These are phyloP conservation scores for Phytophthora pistaciae DNA, from an alignment of 352 stramenopile genomes.

Conservation along the genomic window DNA sequence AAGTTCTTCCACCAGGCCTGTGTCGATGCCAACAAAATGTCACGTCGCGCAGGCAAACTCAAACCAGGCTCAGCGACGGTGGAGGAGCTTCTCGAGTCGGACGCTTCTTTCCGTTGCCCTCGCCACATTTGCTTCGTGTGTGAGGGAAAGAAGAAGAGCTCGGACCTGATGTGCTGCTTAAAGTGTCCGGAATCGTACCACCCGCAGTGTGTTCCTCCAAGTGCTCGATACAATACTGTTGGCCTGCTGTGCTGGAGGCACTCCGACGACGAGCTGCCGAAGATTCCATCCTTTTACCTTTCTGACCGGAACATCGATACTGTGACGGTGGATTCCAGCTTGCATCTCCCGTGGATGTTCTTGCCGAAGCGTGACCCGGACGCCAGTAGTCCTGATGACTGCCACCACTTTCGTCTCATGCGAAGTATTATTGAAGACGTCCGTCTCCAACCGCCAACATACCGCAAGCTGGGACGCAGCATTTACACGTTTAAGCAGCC, in stretches of 20 bases:
- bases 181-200: slow-evolving; percentile 95
- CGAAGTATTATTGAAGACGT: slow-evolving; percentile 77
- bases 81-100: slow-evolving; percentile 68
- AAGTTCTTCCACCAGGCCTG: slow-evolving; percentile 91
- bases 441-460: slow-evolving; percentile 78
- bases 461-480: slow-evolving; percentile 77
- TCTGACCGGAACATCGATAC: slow-evolving; percentile 67
- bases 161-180: slow-evolving; percentile 91
- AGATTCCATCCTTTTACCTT: slow-evolving; percentile 80
- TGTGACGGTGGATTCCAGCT: slow-evolving; percentile 80
- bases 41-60: slow-evolving; percentile 51
- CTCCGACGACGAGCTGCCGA: slow-evolving; percentile 71
- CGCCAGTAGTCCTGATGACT: slow-evolving; percentile 53
- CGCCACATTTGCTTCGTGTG: slow-evolving; percentile 88
- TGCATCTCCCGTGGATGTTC: slow-evolving; percentile 84
- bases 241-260: slow-evolving; percentile 93
- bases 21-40: slow-evolving; percentile 70
- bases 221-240: slow-evolving; percentile 92
- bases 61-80: slow-evolving; percentile 44
- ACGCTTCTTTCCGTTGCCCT: slow-evolving; percentile 90
- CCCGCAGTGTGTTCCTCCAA: slow-evolving; percentile 92
- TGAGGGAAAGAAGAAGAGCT: slow-evolving; percentile 76
- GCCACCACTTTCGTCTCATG: slow-evolving; percentile 85
- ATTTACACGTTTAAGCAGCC: slow-evolving; percentile 90
- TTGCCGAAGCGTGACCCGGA: slow-evolving; percentile 73